Conservation (phyloP, 257 asterid species). For the Echium plantagineum region DNA sequence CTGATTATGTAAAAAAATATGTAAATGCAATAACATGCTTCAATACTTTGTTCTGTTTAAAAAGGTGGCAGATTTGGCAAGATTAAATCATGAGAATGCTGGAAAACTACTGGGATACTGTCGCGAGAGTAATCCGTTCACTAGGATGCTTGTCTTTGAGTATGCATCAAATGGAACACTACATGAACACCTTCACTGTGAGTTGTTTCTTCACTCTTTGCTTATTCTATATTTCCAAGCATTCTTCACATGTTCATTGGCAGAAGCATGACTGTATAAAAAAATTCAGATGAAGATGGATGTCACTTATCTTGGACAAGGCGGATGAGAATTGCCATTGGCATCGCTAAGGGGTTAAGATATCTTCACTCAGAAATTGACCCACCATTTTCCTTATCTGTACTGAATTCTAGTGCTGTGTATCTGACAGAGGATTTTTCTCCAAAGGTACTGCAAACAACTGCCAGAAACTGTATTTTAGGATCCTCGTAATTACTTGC, state of each 20-base stretch:
- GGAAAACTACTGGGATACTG: constrained; percentile 86
- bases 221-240: background rate
- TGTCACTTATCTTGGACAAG: constrained; percentile 91
- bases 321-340: constrained; percentile 78
- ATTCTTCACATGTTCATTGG: constrained; percentile 2
- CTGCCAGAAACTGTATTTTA: background rate
- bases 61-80: constrained; percentile 86
- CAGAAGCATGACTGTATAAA: constrained; percentile 5
- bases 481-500: background rate
- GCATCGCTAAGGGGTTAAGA: constrained; percentile 74
- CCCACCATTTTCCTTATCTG: constrained; percentile 86
- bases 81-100: constrained; percentile 54
- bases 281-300: constrained; percentile 71
- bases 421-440: constrained; percentile 94
- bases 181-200: constrained; percentile 92
- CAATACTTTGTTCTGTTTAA: constrained; percentile 3
- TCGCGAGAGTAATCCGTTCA: constrained; percentile 64
- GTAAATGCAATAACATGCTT: background rate
- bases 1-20: constrained; percentile 4
- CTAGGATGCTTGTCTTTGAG: constrained; percentile 89
- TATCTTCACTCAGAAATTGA: constrained; percentile 79
- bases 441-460: constrained; percentile 52
- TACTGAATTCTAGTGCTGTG: constrained; percentile 62
- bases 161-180: constrained; percentile 95
- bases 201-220: constrained; percentile 13